phyloP scores from a whole-genome alignment of 495 filamentous ascomycete genomes.

The Tirmania nivea region DNA sequence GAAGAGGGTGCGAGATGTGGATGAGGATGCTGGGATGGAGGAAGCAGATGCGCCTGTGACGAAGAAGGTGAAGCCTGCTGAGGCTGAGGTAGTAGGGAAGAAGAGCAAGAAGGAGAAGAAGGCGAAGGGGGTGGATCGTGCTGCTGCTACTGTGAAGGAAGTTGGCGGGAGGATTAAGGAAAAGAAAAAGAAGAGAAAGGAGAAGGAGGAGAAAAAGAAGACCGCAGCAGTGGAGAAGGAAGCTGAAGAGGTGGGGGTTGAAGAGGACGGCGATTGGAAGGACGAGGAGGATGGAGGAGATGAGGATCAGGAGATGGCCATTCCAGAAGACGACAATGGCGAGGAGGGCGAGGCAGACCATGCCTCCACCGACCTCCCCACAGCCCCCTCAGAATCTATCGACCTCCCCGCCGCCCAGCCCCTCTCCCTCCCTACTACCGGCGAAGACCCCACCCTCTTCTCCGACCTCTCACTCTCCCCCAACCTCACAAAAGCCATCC shows the following conservation, averaged over 20 bases:
- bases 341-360: constrained; percentile 13
- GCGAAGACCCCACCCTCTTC: constrained; percentile 40
- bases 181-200: neutral
- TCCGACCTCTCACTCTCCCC: constrained; percentile 64
- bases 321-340: constrained; percentile 14
- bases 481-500: constrained; percentile 70
- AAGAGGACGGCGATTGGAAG: constrained; percentile 8
- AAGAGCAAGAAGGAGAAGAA: constrained; percentile 13
- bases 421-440: constrained; percentile 34
- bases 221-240: constrained; percentile 20
- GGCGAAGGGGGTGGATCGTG: neutral
- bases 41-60: neutral
- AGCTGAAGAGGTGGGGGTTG: constrained; percentile 22
- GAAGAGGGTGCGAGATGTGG: constrained; percentile 4
- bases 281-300: neutral
- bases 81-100: constrained; percentile 12
- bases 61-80: neutral
- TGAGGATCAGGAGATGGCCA: constrained; percentile 3
- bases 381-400: constrained; percentile 2
- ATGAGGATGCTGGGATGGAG: constrained; percentile 1
- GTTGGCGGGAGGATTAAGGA: neutral
- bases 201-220: constrained; percentile 3
- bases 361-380: neutral
- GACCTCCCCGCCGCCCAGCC: constrained; percentile 31
- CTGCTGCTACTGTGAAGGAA: neutral